phyloP scores from a whole-genome alignment of 441 rosid species.

The Bruguiera hainesii region DNA sequence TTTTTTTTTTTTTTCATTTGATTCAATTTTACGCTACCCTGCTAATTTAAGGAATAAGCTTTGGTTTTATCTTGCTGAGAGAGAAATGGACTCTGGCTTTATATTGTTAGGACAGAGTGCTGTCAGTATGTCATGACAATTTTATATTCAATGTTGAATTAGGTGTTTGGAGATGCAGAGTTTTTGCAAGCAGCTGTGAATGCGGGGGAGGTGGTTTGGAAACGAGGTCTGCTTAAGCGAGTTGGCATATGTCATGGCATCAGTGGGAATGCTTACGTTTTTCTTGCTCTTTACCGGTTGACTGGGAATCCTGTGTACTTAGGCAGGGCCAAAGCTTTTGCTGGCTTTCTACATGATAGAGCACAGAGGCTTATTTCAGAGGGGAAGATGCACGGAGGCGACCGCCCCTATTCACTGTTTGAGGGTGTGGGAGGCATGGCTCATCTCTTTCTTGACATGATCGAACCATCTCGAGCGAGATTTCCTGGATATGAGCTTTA shows the following conservation, averaged over 20 bases:
- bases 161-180: constrained; percentile 54
- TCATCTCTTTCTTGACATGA: constrained; percentile 53
- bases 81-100: too few species aligned
- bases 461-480: constrained; percentile 47
- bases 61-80: background rate
- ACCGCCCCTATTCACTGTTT: constrained; percentile 51
- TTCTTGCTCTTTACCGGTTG: constrained; percentile 50
- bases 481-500: constrained; percentile 67
- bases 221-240: constrained; percentile 56
- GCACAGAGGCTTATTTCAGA: constrained; percentile 46
- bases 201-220: constrained; percentile 64
- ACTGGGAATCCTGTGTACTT: constrained; percentile 46
- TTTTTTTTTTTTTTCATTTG: too few species aligned
- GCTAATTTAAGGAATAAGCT: background rate
- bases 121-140: background rate
- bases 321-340: constrained; percentile 54
- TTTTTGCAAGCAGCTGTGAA: constrained; percentile 61
- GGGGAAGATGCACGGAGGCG: constrained; percentile 69
- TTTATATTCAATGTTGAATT: constrained; percentile 10
- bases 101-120: background rate
- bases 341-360: constrained; percentile 59
- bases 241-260: constrained; percentile 75
- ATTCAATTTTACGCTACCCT: too few species aligned
- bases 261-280: constrained; percentile 57
- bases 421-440: constrained; percentile 73